Conservation (phyloP, 169 alveolate genomes). For the Amoebophrya sp. region DNA sequence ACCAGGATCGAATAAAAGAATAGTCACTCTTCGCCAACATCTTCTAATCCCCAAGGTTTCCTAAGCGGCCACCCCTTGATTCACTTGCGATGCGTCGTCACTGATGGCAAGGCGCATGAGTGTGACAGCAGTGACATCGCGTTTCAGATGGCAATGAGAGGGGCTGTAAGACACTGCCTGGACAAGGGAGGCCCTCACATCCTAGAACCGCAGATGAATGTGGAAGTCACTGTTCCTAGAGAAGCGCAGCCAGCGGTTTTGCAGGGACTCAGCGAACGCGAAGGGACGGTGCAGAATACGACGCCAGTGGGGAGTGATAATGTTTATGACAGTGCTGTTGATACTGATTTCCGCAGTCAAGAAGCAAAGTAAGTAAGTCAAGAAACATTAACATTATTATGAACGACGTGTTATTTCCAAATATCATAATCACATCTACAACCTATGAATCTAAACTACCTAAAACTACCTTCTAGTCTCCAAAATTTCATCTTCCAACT, state of each 20-base stretch:
- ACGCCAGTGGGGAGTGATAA: neutral
- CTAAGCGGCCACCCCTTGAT: conserved; percentile 82
- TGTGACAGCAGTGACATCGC: conserved; percentile 89
- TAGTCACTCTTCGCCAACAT: conserved; percentile 56
- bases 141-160: conserved; percentile 82
- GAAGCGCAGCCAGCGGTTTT: neutral
- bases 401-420: too few species aligned
- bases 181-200: conserved; percentile 70
- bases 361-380: too few species aligned
- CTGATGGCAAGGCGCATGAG: conserved; percentile 86
- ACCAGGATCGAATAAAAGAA: conserved; percentile 86
- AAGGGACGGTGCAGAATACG: conserved; percentile 39
- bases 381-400: too few species aligned
- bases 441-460: too few species aligned
- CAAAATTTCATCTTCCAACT: too few species aligned
- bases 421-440: too few species aligned
- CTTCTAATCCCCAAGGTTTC: conserved; percentile 61
- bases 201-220: conserved; percentile 85
- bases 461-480: too few species aligned
- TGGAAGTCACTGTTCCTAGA: conserved; percentile 70
- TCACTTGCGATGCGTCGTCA: conserved; percentile 72
- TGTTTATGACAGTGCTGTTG: too few species aligned
- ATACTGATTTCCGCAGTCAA: too few species aligned
- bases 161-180: conserved; percentile 57
- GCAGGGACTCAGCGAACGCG: neutral